Evolutionary conservation across 129 eudicot species (phyloP).

Genomic region (Flaveria robusta): DNA sequence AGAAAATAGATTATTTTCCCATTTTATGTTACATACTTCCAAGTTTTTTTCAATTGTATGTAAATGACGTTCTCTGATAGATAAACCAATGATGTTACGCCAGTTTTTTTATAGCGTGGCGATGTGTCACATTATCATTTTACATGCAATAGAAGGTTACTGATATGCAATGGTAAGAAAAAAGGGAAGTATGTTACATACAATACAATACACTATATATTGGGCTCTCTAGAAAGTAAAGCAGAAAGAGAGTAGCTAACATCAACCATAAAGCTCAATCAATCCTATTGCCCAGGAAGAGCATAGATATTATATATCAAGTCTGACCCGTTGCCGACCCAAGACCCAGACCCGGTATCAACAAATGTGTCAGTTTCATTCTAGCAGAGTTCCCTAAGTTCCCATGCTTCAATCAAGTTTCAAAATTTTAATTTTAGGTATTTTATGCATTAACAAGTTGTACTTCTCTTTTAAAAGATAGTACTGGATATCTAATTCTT

Average conservation of each 20-base stretch:
- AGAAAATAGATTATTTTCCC: not conserved
- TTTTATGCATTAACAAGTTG: too few species aligned
- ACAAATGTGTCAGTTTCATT: too few species aligned
- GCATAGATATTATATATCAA: too few species aligned
- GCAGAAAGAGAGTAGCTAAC: slow-evolving; percentile 7
- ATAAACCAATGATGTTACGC: not conserved
- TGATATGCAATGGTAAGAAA: not conserved
- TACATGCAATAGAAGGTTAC: not conserved
- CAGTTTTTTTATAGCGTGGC: not conserved
- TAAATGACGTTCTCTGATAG: not conserved
- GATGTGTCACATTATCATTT: not conserved
- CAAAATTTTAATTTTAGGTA: too few species aligned
- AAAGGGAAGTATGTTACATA: not conserved
- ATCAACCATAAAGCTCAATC: slow-evolving; percentile 10
- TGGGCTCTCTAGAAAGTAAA: not conserved
- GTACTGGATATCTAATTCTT: too few species aligned
- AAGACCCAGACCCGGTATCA: too few species aligned
- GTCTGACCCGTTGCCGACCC: too few species aligned
- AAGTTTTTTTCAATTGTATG: not conserved
- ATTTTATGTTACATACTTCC: not conserved
- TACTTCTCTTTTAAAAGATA: too few species aligned
- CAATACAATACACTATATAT: not conserved
- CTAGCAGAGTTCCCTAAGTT: too few species aligned
- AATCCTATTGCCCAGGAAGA: not conserved
- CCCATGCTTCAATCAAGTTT: too few species aligned